These are phyloP conservation scores for Blastomyces percursus DNA, from an alignment of 2,329 filamentous ascomycete genomes.

Conservation along the genomic window DNA sequence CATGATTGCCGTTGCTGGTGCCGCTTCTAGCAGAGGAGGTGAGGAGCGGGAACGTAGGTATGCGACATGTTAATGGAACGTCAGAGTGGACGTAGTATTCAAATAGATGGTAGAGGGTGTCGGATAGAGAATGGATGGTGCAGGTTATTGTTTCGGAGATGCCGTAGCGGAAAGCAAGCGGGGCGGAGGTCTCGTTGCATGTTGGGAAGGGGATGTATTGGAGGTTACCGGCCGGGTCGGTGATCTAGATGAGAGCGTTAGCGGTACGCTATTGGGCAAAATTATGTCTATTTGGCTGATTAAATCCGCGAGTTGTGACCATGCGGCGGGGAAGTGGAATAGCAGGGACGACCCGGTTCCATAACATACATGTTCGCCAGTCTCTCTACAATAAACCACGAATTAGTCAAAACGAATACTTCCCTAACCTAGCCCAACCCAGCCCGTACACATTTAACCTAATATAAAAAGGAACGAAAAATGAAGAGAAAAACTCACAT, in stretches of 20 bases:
- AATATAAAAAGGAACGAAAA: neutral
- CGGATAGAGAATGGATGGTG: conserved; percentile 42
- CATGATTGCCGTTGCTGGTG: conserved; percentile 23
- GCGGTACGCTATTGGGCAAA: conserved; percentile 1
- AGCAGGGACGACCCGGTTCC: too few relatives aligned
- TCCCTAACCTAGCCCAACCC: neutral
- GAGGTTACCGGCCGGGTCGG: conserved; percentile 63
- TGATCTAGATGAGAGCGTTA: conserved; percentile 10
- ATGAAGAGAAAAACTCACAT: conserved; percentile 30
- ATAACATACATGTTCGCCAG: conserved; percentile 67
- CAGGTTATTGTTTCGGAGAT: conserved; percentile 50
- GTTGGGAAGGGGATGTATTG: conserved; percentile 84
- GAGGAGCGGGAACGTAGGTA: conserved; percentile 62
- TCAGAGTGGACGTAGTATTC: conserved; percentile 97
- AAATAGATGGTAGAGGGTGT: conserved; percentile 44
- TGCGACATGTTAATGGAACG: conserved; percentile 79
- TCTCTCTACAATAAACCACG: conserved; percentile 50
- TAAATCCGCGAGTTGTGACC: neutral
- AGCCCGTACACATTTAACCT: neutral
- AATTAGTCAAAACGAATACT: neutral
- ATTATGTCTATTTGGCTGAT: neutral
- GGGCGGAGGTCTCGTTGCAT: conserved; percentile 76
- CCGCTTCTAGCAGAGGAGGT: neutral
- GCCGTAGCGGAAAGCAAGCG: conserved; percentile 80
- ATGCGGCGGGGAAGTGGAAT: neutral